Base-by-base conservation (phyloP, 257 asterid genomes). In the Penstemon davidsonii region DNA sequence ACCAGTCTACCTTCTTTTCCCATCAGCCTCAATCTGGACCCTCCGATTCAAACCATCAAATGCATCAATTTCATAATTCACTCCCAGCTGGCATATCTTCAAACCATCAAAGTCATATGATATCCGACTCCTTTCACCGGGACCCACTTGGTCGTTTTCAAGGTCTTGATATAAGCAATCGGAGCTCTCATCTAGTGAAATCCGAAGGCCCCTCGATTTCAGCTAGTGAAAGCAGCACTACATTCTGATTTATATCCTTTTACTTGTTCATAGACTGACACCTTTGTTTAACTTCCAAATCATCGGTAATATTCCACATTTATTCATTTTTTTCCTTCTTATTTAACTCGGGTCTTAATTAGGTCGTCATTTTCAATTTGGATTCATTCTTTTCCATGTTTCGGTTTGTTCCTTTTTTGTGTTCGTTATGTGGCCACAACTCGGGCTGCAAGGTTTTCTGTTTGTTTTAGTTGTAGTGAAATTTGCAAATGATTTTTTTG, bases 181-280 rank as follows among this genome's bases (percentile, higher is more conserved):
- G 33, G 33, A 25, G 33, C 33, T 25, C 33, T 33, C 86, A 80
- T 66, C 51, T 59, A 10, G 81, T 84, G 68, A 90, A 90, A 62
- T 75, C 89, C 7, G 94, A 90, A 79, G 88, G 83, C 68, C 86
- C 90, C 11, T 82, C 92, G 6, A 69, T 83, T 54, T 85, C 95
- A 6, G 87, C 92, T 61, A 83, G 76, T 67, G 88, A 87, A 81
- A 89, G 87, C 84, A 83, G 85, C 86, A 78, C 79, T 69, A 73
- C 91, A 66, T 72, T 85, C 70, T 86, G 79, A 79, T 60, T 62
- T 38, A 33, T 44, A 55, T 57, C 39, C 39, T 7, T 70, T 72
- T 66, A 62, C 61, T 73, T 84, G 90, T 85, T 80, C 79, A 85
- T 80, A 80, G 78, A 77, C 88, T 86, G 83, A 87, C 88, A 71